Conservation (phyloP, 352 stramenopile genomes). For the Globisporangium iwayamae region DNA sequence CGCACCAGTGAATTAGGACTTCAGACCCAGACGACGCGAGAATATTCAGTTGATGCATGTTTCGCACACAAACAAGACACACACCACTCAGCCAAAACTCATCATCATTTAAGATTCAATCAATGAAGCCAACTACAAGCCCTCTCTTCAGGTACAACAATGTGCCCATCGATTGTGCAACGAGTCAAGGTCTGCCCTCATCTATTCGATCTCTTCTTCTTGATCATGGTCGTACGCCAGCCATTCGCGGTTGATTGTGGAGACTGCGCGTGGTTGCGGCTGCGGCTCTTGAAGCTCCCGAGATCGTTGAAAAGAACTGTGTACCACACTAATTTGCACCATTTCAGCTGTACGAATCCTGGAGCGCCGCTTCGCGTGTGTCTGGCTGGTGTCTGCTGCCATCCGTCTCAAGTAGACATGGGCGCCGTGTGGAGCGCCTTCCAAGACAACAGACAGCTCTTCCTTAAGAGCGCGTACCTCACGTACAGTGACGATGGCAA, state of each 20-base stretch:
- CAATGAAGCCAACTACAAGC: not conserved
- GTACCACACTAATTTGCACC: not conserved
- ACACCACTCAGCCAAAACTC: not conserved
- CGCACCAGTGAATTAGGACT: slow-evolving; percentile 6
- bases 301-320: not conserved
- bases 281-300: not conserved
- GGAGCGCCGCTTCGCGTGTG: not conserved
- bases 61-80: not conserved
- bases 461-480: slow-evolving; percentile 29
- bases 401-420: slow-evolving; percentile 16
- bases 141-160: not conserved
- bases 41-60: not conserved
- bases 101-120: slow-evolving; percentile 4
- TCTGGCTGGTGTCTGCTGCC: no score
- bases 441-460: slow-evolving; percentile 19
- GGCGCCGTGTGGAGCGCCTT: slow-evolving; percentile 32
- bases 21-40: not conserved
- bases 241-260: not conserved
- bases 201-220: not conserved
- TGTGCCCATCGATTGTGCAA: no score
- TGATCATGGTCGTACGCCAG: no score
- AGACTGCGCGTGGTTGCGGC: not conserved
- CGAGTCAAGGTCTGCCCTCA: not conserved
- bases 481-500: slow-evolving; percentile 4
- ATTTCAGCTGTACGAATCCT: not conserved